A percentile compares a stretch with the other conserved stretches of the same genome.
phyloP scores from a whole-genome alignment of 106 monocot genomes.

The Dioscorea dumetorum region DNA sequence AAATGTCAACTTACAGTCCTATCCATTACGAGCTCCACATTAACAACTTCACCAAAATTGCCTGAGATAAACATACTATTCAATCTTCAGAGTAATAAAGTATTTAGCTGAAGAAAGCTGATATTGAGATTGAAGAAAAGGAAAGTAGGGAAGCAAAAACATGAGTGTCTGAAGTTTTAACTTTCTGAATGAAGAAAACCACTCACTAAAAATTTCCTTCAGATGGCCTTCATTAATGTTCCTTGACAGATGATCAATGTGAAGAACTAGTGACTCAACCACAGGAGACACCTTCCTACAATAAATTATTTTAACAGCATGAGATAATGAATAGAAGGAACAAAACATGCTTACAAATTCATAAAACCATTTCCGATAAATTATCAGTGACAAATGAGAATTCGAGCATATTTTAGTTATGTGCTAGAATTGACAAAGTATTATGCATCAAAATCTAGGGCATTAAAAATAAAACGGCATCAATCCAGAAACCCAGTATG shows the following conservation, averaged over 20 bases:
- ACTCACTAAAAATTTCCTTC: slow-evolving; percentile 94
- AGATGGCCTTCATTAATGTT: slow-evolving; percentile 95
- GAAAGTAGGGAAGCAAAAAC: no score
- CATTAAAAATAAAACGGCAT: no score
- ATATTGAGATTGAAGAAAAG: no score
- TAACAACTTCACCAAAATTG: slow-evolving; percentile 82
- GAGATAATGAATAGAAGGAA: not conserved
- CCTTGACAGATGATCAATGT: slow-evolving; percentile 78
- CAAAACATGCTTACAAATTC: not conserved
- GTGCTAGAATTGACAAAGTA: no score
- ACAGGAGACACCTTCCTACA: slow-evolving; percentile 71
- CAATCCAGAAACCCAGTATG: no score
- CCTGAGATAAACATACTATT: slow-evolving; percentile 23
- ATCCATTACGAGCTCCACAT: slow-evolving; percentile 89
- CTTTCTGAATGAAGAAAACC: not conserved
- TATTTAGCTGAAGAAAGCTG: no score
- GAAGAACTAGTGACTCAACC: slow-evolving; percentile 71
- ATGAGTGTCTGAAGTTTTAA: no score
- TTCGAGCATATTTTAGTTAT: no score
- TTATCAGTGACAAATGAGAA: no score
- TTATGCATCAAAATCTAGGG: no score
- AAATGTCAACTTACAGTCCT: slow-evolving; percentile 48
- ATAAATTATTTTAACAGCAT: not conserved
- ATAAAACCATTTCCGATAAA: no score
- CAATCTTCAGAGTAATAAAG: no score